Evolutionary conservation across 2,329 filamentous ascomycete species (phyloP), one percentile per base, ranked within the genome.

Genomic region (Chalaropsis ovoidea): DNA sequence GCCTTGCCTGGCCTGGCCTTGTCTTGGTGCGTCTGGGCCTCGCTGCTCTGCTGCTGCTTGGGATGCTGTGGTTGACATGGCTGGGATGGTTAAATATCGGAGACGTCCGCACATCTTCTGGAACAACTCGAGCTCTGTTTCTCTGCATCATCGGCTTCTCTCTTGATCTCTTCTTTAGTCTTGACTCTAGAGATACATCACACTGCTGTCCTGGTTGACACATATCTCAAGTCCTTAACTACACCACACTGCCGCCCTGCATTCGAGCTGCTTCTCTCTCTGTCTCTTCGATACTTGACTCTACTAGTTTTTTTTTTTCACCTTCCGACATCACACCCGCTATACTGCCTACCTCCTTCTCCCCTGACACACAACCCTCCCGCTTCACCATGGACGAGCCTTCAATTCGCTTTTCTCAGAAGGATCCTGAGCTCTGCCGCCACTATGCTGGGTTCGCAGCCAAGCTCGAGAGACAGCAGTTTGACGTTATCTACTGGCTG

Each of bases 401-500:
- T 35, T 27, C 27, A 5, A 47, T 61, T 42, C 63, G 63, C 11
- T 69, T 68, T 47, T 63, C 67, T 2, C 65, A 68, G 13, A 63
- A 68, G 31, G 72, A 73, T 62, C 70, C 70, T 1, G 71, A 71
- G 43, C 71, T 77, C 17, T 78, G 76, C 67, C 63, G 69, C 27
- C 69, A 73, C 49, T 79, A 79, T 69, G 79, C 79, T 43, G 70
- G 73, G 54, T 81, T 81, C 69, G 77, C 79, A 35, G 72, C 75
- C 5, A 71, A 77, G 67, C 71, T 81, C 67, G 73, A 73, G 11
- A 70, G 76, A 63, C 71, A 72, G 70, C 73, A 80, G 68, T 79
- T 79, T 67, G 77, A 78, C 68, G 69, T 76, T 13, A 72, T 80
- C 27, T 81, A 79, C 72, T 81, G 78, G 78, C 68, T 71, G 11